Conservation (phyloP, 305 asterid species). For the Rubia balearica region DNA sequence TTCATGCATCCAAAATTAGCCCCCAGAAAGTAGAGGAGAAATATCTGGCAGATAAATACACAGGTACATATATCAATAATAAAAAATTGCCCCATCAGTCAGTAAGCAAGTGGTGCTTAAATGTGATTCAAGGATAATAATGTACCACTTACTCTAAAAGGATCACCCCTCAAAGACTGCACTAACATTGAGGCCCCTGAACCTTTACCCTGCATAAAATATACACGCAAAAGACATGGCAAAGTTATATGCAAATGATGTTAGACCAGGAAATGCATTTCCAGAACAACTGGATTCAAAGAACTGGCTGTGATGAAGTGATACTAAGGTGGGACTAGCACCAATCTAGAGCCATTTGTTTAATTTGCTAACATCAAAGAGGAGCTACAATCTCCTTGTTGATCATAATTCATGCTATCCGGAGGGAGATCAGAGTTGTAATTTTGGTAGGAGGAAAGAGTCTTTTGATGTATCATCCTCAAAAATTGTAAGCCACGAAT, state of each 20-base stretch:
- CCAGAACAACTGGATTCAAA: neutral
- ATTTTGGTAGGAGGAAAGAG: neutral
- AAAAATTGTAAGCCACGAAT: neutral
- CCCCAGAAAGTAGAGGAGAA: neutral
- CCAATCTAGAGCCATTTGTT: constrained; percentile 1
- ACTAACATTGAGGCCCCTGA: constrained; percentile 86
- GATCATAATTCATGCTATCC: neutral
- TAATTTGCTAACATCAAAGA: neutral
- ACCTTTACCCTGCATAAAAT: constrained; percentile 69
- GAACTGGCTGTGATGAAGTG: neutral
- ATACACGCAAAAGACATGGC: constrained; percentile 4
- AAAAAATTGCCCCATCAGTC: neutral
- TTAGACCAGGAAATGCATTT: neutral
- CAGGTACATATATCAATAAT: neutral
- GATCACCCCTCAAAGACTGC: constrained; percentile 93
- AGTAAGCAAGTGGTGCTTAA: constrained; percentile 11
- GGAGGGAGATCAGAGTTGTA: neutral
- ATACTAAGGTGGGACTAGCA: neutral
- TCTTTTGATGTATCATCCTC: neutral
- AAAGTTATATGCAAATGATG: neutral
- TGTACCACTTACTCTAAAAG: constrained; percentile 62
- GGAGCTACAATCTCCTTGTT: neutral
- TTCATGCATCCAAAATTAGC: neutral
- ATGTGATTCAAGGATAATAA: neutral
- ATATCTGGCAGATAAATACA: neutral